These are phyloP conservation scores for Aechmea fasciata DNA, from an alignment of 176 grass and related monocot species.

Conservation along the genomic window DNA sequence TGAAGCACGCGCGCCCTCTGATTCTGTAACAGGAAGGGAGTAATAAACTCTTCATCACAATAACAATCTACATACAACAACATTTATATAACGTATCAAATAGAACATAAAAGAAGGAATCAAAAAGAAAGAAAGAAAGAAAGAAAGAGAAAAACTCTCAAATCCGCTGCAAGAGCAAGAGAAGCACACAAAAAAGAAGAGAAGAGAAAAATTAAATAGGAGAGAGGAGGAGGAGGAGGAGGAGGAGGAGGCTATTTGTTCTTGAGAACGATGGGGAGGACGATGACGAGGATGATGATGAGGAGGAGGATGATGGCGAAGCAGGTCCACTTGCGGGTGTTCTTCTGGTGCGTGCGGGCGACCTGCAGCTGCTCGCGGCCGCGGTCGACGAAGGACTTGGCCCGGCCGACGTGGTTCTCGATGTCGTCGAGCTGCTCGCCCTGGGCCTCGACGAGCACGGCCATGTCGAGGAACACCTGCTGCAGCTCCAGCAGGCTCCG, in stretches of 20 bases:
- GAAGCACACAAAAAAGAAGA: no score
- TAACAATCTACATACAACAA: no score
- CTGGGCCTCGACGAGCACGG: conserved; percentile 68
- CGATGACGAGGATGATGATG: conserved; percentile 41
- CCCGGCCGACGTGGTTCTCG: conserved; percentile 63
- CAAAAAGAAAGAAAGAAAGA: no score
- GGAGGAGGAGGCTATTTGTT: background rate
- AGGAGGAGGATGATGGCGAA: conserved; percentile 49
- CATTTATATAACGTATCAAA: no score
- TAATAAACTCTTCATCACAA: no score
- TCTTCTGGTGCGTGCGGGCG: conserved; percentile 64
- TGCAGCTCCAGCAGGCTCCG: conserved; percentile 69
- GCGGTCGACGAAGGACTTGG: conserved; percentile 52
- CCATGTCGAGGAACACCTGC: conserved; percentile 98
- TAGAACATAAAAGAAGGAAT: no score
- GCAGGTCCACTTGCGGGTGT: conserved; percentile 55
- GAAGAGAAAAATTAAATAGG: no score
- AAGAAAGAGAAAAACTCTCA: no score
- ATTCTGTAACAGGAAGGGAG: no score
- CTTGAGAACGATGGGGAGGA: conserved; percentile 51
- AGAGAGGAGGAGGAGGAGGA: no score
- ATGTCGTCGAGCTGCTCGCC: conserved; percentile 92
- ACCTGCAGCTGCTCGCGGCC: conserved; percentile 61
- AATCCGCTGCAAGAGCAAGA: no score
- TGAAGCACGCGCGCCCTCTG: no score